phyloP scores from a whole-genome alignment of 768 basidiomycete genomes.

The Boletus rubropictus region DNA sequence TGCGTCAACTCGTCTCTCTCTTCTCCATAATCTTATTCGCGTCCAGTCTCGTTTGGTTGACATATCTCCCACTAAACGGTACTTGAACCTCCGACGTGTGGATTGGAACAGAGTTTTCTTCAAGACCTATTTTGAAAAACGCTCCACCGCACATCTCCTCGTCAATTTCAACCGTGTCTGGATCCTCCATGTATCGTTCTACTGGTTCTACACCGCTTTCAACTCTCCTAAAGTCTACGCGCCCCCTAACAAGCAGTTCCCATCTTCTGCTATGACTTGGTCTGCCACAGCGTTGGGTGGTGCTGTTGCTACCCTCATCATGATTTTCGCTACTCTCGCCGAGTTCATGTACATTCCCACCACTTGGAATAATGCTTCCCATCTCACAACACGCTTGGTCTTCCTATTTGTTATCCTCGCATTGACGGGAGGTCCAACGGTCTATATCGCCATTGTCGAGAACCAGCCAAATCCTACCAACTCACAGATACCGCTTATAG shows the following conservation, averaged over 20 bases:
- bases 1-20: slow-evolving; percentile 30
- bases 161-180: slow-evolving; percentile 99
- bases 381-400: slow-evolving; percentile 87
- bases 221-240: slow-evolving; percentile 92
- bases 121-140: slow-evolving; percentile 98
- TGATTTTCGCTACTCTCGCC: slow-evolving; percentile 88
- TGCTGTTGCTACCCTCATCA: slow-evolving; percentile 87
- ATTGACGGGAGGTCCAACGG: slow-evolving; percentile 86
- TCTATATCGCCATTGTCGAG: slow-evolving; percentile 88
- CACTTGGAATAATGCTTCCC: slow-evolving; percentile 98
- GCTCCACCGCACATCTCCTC: slow-evolving; percentile 85
- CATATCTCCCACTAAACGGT: slow-evolving; percentile 85
- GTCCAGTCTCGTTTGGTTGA: slow-evolving; percentile 85
- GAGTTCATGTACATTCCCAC: slow-evolving; percentile 98
- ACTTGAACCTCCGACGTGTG: slow-evolving; percentile 84
- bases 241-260: slow-evolving; percentile 54
- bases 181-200: slow-evolving; percentile 91
- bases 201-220: slow-evolving; percentile 98
- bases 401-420: slow-evolving; percentile 91
- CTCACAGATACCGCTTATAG: slow-evolving; percentile 75
- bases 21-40: slow-evolving; percentile 5
- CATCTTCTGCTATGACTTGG: slow-evolving; percentile 90
- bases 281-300: slow-evolving; percentile 95
- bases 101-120: slow-evolving; percentile 96
- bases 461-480: slow-evolving; percentile 43